Evolutionary conservation across 768 basidiomycete species (phyloP), one percentile per base, ranked within the genome.

Genomic region (Xerocomellus chrysenteron): DNA sequence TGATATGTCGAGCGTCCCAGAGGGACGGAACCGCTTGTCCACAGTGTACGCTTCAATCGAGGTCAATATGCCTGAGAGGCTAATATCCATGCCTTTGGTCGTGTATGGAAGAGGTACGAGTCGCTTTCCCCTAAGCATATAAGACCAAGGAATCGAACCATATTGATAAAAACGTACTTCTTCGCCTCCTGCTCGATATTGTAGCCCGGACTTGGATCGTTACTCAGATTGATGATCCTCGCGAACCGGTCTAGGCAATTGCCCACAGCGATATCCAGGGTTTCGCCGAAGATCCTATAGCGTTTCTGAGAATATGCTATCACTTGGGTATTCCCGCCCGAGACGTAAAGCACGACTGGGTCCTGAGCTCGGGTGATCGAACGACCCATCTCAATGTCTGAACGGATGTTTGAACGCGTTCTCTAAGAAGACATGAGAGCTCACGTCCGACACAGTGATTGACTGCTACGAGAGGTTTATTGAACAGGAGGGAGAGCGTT

Each of bases 401-500:
- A 28, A 14, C 24, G 16, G 21, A 39, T 37, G 14, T 41, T 52
- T 50, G 48, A 59, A 49, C 19, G 26, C 11, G 19, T 28, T 24
- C 10, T 24, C 6, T 47, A 39, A 19, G 45, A 48, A 53, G 44
- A 49, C 17, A 54, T 16, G 49, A 33, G 5, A 9, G 54, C 55
- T 75, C 92, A 98, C 97, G 97, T 47, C 97, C 97, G 33, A 99
- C 87, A 65, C 97, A 99, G 72, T 99, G 97, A 70, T 99, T 99
- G n/a, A 98, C 97, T 1, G 94, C 95, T 4, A 99, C 85, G 6
- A 99, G 79, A 4, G 97, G 96, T 67, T 97, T 98, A 64, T 83
- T 74, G 71, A 88, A 94, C 55, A 99, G 71, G 5, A 97, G 80
- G 2, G 93, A 88, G 35, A 99, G 77, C 1, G 92, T 96, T 47